phyloP scores from a whole-genome alignment of 2,329 filamentous ascomycete species.

The Neocucurbitaria cava region DNA sequence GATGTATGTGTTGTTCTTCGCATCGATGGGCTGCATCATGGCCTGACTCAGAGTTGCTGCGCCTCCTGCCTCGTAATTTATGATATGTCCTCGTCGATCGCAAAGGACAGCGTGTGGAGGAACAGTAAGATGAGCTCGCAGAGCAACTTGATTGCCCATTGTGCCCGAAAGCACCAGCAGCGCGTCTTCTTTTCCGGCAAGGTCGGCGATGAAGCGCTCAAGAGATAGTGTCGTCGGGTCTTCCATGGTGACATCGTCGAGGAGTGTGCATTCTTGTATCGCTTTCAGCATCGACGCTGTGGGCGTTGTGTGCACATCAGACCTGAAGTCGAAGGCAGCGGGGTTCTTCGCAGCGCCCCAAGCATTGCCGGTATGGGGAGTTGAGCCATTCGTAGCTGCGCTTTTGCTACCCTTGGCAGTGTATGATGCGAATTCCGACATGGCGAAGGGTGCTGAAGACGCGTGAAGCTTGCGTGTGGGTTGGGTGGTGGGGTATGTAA shows the following conservation, averaged over 20 bases:
- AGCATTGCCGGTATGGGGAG: slow-evolving; percentile 27
- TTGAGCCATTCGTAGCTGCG: slow-evolving; percentile 16
- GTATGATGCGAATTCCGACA: slow-evolving; percentile 42
- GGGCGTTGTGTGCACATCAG: slow-evolving; percentile 49
- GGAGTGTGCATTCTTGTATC: slow-evolving; percentile 74
- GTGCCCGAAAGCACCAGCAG: slow-evolving; percentile 88
- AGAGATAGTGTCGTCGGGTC: slow-evolving; percentile 80
- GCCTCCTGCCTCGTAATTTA: slow-evolving; percentile 72
- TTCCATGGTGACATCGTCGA: slow-evolving; percentile 85
- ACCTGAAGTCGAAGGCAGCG: slow-evolving; percentile 64
- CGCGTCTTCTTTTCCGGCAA: slow-evolving; percentile 77
- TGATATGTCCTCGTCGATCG: slow-evolving; percentile 80
- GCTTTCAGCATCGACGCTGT: slow-evolving; percentile 77
- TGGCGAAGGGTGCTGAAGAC: slow-evolving; percentile 24
- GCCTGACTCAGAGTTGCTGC: slow-evolving; percentile 76
- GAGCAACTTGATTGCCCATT: slow-evolving; percentile 90
- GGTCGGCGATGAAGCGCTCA: slow-evolving; percentile 74
- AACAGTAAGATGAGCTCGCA: slow-evolving; percentile 77
- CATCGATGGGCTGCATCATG: slow-evolving; percentile 69
- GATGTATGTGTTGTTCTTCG: slow-evolving; percentile 74
- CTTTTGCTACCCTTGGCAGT: slow-evolving; percentile 37
- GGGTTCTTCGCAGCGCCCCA: slow-evolving; percentile 56
- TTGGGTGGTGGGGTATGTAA: slow-evolving; percentile 14
- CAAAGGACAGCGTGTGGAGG: slow-evolving; percentile 83
- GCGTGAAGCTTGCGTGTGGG: slow-evolving; percentile 20